phyloP scores from a whole-genome alignment of 352 stramenopile genomes.

The Pythium coloratum region DNA sequence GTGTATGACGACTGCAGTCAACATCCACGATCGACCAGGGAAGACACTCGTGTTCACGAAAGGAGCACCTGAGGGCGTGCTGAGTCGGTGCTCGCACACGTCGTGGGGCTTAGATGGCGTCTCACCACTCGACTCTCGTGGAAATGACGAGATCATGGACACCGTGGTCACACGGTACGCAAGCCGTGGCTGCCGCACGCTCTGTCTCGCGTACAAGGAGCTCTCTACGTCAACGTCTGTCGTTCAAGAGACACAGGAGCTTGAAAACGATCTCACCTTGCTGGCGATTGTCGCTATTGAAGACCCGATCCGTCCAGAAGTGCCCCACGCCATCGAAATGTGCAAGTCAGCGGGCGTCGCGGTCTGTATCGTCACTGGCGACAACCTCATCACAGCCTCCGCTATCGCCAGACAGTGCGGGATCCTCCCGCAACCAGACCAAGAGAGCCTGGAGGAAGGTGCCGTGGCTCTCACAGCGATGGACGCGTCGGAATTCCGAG shows the following conservation, averaged over 20 bases:
- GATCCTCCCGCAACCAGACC: constrained; percentile 67
- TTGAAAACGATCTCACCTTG: constrained; percentile 45
- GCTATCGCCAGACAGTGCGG: constrained; percentile 88
- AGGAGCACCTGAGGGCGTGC: constrained; percentile 56
- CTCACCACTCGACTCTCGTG: constrained; percentile 1
- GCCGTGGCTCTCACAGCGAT: constrained; percentile 14
- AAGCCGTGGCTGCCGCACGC: constrained; percentile 64
- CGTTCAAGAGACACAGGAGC: constrained; percentile 15
- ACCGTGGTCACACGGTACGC: constrained; percentile 70
- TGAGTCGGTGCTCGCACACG: constrained; percentile 41
- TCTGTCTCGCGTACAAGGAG: constrained; percentile 64
- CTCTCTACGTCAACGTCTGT: constrained; percentile 20
- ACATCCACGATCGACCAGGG: constrained; percentile 13
- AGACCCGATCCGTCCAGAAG: constrained; percentile 91
- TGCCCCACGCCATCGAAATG: constrained; percentile 85
- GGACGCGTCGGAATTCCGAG: constrained; percentile 58
- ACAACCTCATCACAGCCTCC: constrained; percentile 89
- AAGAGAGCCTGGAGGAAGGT: constrained; percentile 2
- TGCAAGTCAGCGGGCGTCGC: constrained; percentile 92
- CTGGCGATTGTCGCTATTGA: constrained; percentile 90
- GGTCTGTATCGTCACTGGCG: constrained; percentile 92
- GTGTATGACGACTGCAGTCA: constrained; percentile 91
- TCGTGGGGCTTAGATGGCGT: constrained; percentile 6
- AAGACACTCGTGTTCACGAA: constrained; percentile 40
- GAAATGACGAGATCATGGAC: constrained; percentile 24